Evolutionary conservation across 2,329 filamentous ascomycete genomes (phyloP), one percentile per base, ranked within the genome.

Genomic region (Stachybotrys elegans): DNA sequence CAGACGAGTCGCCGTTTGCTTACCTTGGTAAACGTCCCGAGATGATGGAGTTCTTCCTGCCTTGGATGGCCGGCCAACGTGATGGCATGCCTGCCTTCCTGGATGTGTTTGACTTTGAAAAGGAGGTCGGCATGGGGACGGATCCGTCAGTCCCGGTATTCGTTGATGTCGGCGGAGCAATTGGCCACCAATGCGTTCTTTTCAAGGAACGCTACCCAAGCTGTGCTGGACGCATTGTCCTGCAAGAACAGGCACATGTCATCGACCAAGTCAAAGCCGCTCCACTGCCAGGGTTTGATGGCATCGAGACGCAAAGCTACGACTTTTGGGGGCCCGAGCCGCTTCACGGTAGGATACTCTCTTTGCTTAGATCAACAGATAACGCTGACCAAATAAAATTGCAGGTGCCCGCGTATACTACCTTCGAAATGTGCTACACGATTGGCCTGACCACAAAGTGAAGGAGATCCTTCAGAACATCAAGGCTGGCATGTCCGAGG

Each of bases 361-460:
- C n/a, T n/a, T n/a, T 14, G 25, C 8, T 8, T 29, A 9, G 8
- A 29, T 9, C 25, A 29, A 29, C 25, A 29, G 25, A 29, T 8
- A 29, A 8, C 25, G 9, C 9, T 29, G 25, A n/a, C n/a, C 25
- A 9, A 14, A 29, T 29, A 37, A 7, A 4, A 13, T 4, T 17
- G n/a, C 34, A 37, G 34, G 34, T 12, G 34, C 34, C 34, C 34
- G 34, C 4, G 34, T 19, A 20, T 50, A 50, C 48, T 68, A 60
- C 45, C 50, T 68, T 47, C 61, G 67, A 39, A 57, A 57, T 5
- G 55, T 68, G n/a, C 51, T 69, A 1, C 65, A 71, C 38, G 62
- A 70, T 47, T 70, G 63, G 61, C 55, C 59, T 1, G 60, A 68
- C 35, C 52, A 57, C 6, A 53, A 60, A 31, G 57, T 56, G 17